Conservation (phyloP, 345 rosid species). For the Balakata baccata region DNA sequence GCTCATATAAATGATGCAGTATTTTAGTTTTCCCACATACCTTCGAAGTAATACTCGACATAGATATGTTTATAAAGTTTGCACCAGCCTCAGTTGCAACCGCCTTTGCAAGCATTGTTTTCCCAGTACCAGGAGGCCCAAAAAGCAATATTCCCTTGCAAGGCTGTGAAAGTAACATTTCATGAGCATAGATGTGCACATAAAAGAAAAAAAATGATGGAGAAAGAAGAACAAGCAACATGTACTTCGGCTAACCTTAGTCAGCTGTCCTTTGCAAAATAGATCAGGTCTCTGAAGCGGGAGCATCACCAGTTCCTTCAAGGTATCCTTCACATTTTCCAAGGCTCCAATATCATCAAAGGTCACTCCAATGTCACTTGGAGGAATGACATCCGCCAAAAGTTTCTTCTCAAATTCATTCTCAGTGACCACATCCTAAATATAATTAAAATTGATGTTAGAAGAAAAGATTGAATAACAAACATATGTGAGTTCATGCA, state of each 20-base stretch:
- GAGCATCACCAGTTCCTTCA: slow-evolving; percentile 99
- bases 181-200: background rate
- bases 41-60: slow-evolving; percentile 99
- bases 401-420: slow-evolving; percentile 99
- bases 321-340: slow-evolving; percentile 94
- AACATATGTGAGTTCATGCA: too few species aligned
- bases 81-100: slow-evolving; percentile 99
- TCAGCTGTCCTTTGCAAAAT: slow-evolving; percentile 95
- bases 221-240: background rate
- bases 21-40: slow-evolving; percentile 28
- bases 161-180: slow-evolving; percentile 49
- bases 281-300: slow-evolving; percentile 99
- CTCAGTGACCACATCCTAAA: slow-evolving; percentile 93
- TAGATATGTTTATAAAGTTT: slow-evolving; percentile 97
- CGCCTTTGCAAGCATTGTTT: slow-evolving; percentile 99
- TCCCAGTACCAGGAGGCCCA: slow-evolving; percentile 99
- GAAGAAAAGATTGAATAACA: background rate
- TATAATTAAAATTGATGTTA: background rate
- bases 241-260: slow-evolving; percentile 54
- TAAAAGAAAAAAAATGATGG: background rate
- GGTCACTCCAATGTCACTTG: slow-evolving; percentile 89
- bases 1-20: slow-evolving; percentile 1
- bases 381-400: slow-evolving; percentile 92
- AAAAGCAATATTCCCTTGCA: slow-evolving; percentile 94
- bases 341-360: slow-evolving; percentile 97